Evolutionary conservation across 1,139 yeast species (phyloP).

Genomic region (Candida tunisiensis): DNA sequence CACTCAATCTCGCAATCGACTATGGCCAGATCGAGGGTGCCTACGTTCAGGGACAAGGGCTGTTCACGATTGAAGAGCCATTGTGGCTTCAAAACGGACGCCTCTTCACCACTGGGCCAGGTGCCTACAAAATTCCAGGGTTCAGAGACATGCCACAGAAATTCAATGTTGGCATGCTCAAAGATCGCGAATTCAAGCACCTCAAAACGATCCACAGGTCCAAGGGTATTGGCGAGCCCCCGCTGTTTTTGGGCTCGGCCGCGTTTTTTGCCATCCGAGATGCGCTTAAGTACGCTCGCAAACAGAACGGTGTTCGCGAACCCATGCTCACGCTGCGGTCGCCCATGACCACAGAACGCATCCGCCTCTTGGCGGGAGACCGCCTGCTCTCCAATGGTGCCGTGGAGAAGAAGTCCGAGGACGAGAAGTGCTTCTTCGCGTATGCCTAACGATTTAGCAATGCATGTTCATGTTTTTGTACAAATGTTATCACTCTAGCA

Average conservation of each 20-base stretch:
- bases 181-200: conserved; percentile 24
- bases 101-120: conserved; percentile 29
- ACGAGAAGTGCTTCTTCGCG: conserved; percentile 20
- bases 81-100: conserved; percentile 26
- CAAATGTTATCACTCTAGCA: no score
- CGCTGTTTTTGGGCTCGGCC: conserved; percentile 24
- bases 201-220: conserved; percentile 25
- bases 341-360: conserved; percentile 25
- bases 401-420: conserved; percentile 19
- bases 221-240: conserved; percentile 33
- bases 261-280: conserved; percentile 28
- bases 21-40: conserved; percentile 34
- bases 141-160: conserved; percentile 27
- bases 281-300: conserved; percentile 22
- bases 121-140: conserved; percentile 31
- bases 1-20: conserved; percentile 29
- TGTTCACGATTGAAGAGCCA: conserved; percentile 29
- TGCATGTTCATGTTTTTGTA: background rate
- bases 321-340: conserved; percentile 13
- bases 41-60: conserved; percentile 29
- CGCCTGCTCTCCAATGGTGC: conserved; percentile 13
- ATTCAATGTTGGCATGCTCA: conserved; percentile 24
- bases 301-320: conserved; percentile 12
- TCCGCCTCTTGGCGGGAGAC: conserved; percentile 24
- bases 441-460: conserved; percentile 11